A percentile compares a stretch with the other conserved stretches of the same genome.
phyloP scores from a whole-genome alignment of 495 filamentous ascomycete species.

The Bacidia rubella region DNA sequence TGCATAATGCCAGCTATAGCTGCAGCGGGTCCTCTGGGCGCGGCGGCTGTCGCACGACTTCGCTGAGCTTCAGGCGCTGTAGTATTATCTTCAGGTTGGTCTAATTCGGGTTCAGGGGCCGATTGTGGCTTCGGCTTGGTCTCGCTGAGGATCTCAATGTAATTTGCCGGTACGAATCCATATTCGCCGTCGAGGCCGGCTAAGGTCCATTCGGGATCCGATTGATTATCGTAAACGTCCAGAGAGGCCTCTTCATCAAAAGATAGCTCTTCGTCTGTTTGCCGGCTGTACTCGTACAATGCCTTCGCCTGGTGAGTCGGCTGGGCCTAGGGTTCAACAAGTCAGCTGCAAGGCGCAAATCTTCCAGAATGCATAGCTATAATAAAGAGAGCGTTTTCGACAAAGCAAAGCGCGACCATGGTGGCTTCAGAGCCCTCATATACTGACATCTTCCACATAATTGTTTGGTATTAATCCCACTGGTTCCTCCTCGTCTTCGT shows the following conservation, averaged over 20 bases:
- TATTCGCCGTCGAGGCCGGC: constrained; percentile 75
- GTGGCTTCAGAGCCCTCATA: neutral
- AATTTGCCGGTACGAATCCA: constrained; percentile 95
- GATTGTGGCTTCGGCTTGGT: constrained; percentile 20
- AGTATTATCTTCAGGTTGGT: constrained; percentile 3
- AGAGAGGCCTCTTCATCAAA: constrained; percentile 82
- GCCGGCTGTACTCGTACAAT: constrained; percentile 88
- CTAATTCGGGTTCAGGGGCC: constrained; percentile 10
- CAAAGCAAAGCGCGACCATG: neutral
- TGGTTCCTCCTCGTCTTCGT: constrained; percentile 87
- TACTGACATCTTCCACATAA: constrained; percentile 87
- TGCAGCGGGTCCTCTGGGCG: constrained; percentile 50
- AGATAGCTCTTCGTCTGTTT: constrained; percentile 96
- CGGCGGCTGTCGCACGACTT: constrained; percentile 19
- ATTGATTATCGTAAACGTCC: constrained; percentile 64
- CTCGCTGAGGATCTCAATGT: constrained; percentile 55
- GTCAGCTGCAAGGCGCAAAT: neutral
- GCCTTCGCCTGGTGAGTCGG: constrained; percentile 65
- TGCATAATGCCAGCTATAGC: constrained; percentile 61
- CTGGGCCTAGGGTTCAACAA: constrained; percentile 39
- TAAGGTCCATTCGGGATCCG: constrained; percentile 93
- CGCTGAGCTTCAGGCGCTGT: neutral
- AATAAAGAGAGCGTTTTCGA: neutral
- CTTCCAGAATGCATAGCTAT: neutral
- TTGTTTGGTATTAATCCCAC: constrained; percentile 88